Evolutionary conservation across 441 rosid genomes (phyloP).

Genomic region (Dalechampia spathulata): DNA sequence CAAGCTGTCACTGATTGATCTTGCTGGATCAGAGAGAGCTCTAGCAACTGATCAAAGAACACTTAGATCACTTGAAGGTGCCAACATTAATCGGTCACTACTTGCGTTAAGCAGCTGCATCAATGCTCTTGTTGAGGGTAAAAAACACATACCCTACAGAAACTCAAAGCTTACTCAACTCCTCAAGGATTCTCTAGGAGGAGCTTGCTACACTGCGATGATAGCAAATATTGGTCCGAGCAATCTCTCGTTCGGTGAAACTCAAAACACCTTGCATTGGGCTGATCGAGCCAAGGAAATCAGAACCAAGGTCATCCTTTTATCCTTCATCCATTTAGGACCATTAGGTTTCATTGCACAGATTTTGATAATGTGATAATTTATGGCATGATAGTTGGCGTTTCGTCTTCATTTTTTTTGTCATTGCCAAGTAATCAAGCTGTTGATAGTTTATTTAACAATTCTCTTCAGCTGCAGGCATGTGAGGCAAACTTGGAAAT

Average conservation of each 20-base stretch:
- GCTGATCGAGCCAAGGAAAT: slow-evolving; percentile 95
- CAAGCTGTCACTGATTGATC: slow-evolving; percentile 87
- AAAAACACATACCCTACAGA: slow-evolving; percentile 83
- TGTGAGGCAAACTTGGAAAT: slow-evolving; percentile 48
- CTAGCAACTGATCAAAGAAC: slow-evolving; percentile 90
- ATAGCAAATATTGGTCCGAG: slow-evolving; percentile 92
- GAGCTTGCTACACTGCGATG: slow-evolving; percentile 89
- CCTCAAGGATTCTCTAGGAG: slow-evolving; percentile 89
- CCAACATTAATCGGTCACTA: slow-evolving; percentile 87
- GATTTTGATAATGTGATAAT: no score
- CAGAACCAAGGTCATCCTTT: slow-evolving; percentile 36
- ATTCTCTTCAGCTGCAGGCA: slow-evolving; percentile 28
- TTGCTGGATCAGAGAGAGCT: slow-evolving; percentile 97
- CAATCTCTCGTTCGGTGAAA: slow-evolving; percentile 81
- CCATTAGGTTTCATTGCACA: no score
- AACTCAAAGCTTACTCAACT: slow-evolving; percentile 95
- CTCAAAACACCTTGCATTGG: slow-evolving; percentile 95
- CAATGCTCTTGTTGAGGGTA: slow-evolving; percentile 94
- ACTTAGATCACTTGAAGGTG: slow-evolving; percentile 84
- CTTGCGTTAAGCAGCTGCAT: slow-evolving; percentile 94
- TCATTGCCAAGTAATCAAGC: no score
- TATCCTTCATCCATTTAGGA: no score
- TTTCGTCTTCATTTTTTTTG: no score
- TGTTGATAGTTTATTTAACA: neutral
- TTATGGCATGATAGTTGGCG: neutral